Percentiles rank a stretch among this genome's conserved stretches.
Evolutionary conservation across 2,329 filamentous ascomycete species (phyloP).

Genomic region (Coniella vitis): DNA sequence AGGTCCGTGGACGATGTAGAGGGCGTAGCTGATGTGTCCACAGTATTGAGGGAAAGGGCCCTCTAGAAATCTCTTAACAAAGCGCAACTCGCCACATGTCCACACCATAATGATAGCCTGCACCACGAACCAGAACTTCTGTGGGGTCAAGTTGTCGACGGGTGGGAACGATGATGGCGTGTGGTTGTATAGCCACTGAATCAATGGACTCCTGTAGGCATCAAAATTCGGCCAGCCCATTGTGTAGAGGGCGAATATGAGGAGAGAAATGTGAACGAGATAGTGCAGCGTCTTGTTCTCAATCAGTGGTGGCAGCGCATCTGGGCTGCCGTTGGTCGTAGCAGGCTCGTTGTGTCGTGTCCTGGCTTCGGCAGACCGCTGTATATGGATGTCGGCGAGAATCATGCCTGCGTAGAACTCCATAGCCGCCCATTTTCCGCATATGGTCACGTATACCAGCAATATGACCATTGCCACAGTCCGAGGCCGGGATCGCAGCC

Average conservation of each 20-base stretch:
- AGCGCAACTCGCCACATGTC: constrained; percentile 30
- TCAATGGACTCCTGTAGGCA: constrained; percentile 27
- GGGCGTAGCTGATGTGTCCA: constrained; percentile 48
- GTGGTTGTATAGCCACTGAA: constrained; percentile 25
- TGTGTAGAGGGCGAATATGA: constrained; percentile 28
- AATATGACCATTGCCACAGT: constrained; percentile 25
- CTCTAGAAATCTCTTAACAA: constrained; percentile 35
- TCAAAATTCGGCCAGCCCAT: constrained; percentile 34
- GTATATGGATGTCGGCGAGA: constrained; percentile 37
- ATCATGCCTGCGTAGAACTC: constrained; percentile 41
- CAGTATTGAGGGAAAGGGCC: constrained; percentile 45
- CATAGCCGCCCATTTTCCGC: constrained; percentile 35
- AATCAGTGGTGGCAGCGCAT: constrained; percentile 6
- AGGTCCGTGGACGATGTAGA: constrained; percentile 53
- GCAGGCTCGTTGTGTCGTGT: constrained; percentile 16
- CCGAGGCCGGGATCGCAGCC: constrained; percentile 27
- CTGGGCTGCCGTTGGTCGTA: constrained; percentile 2
- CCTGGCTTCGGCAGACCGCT: constrained; percentile 23
- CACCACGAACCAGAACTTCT: constrained; percentile 33
- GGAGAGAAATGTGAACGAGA: constrained; percentile 20
- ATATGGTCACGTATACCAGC: constrained; percentile 31
- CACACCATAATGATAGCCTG: constrained; percentile 29
- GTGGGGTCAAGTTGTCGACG: constrained; percentile 25
- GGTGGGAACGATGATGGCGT: constrained; percentile 28
- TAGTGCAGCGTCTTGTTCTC: constrained; percentile 14